A percentile compares a stretch with the other conserved stretches of the same genome.
Evolutionary conservation across 495 filamentous ascomycete species (phyloP).

Genomic region (Hypoxylon fuscum): DNA sequence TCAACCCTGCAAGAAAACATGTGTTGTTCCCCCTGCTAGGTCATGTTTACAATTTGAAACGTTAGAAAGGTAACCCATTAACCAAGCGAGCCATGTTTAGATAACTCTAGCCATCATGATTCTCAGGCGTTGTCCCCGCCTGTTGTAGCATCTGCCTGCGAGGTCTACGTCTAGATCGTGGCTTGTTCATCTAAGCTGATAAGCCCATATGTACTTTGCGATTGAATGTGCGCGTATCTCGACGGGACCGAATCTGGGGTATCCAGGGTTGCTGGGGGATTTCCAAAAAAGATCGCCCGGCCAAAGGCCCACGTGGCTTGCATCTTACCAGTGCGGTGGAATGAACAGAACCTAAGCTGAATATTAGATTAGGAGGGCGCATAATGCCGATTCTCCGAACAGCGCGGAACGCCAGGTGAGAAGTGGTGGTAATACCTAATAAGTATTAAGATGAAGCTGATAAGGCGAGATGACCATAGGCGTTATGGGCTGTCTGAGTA

Average conservation of each 20-base stretch:
- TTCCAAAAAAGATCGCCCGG: conserved; percentile 20
- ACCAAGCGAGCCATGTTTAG: conserved; percentile 11
- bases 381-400: conserved; percentile 10
- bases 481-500: no score
- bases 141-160: conserved; percentile 2
- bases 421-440: no score
- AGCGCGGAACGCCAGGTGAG: not conserved
- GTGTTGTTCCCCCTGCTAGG: conserved; percentile 7
- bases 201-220: conserved; percentile 1
- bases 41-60: conserved; percentile 24
- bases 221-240: conserved; percentile 4
- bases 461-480: no score
- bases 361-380: conserved; percentile 7
- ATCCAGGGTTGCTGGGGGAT: conserved; percentile 20
- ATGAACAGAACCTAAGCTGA: conserved; percentile 23
- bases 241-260: conserved; percentile 33
- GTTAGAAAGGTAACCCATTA: conserved; percentile 10
- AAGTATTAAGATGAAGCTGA: not conserved
- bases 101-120: conserved; percentile 19
- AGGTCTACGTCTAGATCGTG: conserved; percentile 16
- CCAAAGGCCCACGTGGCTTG: conserved; percentile 35
- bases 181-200: not conserved
- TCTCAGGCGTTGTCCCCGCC: conserved; percentile 5
- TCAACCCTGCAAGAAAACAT: conserved; percentile 11
- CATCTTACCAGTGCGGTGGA: conserved; percentile 29